These are phyloP conservation scores for Hagleromyces aurorensis DNA, from an alignment of 805 yeast genomes.

Conservation along the genomic window DNA sequence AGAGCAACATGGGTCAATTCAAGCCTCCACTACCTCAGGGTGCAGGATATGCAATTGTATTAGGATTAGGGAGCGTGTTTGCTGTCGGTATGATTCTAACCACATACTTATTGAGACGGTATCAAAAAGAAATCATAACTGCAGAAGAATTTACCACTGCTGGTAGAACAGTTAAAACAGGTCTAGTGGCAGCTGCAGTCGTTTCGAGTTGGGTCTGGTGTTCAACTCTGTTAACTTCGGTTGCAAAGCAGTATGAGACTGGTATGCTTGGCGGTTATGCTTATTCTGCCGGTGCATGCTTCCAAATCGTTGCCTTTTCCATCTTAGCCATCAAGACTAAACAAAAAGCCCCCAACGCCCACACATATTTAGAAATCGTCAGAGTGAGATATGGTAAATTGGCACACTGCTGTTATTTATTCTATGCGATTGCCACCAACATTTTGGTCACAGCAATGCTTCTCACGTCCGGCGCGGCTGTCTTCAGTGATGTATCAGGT, in stretches of 20 bases:
- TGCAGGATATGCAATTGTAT: constrained; percentile 81
- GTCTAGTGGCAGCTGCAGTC: constrained; percentile 81
- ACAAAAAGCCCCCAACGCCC: constrained; percentile 84
- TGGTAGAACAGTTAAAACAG: constrained; percentile 80
- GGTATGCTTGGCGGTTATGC: constrained; percentile 79
- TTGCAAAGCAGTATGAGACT: constrained; percentile 67
- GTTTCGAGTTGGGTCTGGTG: constrained; percentile 94
- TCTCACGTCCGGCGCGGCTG: constrained; percentile 84
- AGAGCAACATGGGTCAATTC: constrained; percentile 15
- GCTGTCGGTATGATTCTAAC: constrained; percentile 72
- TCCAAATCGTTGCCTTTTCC: constrained; percentile 80
- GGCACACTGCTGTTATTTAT: constrained; percentile 62
- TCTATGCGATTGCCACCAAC: constrained; percentile 82
- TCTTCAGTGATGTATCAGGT: constrained; percentile 73
- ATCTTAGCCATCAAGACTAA: constrained; percentile 83
- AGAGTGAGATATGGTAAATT: constrained; percentile 70
- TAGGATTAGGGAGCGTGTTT: constrained; percentile 79
- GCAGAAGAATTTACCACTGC: constrained; percentile 94
- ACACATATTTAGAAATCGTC: constrained; percentile 82
- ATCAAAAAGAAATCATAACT: constrained; percentile 78
- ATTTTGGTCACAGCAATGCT: constrained; percentile 89
- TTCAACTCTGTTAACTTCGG: constrained; percentile 66
- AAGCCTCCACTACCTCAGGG: constrained; percentile 52
- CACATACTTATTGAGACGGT: constrained; percentile 62
- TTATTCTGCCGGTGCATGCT: constrained; percentile 89